phyloP scores from a whole-genome alignment of 352 stramenopile species.

The Plasmopara halstedii region DNA sequence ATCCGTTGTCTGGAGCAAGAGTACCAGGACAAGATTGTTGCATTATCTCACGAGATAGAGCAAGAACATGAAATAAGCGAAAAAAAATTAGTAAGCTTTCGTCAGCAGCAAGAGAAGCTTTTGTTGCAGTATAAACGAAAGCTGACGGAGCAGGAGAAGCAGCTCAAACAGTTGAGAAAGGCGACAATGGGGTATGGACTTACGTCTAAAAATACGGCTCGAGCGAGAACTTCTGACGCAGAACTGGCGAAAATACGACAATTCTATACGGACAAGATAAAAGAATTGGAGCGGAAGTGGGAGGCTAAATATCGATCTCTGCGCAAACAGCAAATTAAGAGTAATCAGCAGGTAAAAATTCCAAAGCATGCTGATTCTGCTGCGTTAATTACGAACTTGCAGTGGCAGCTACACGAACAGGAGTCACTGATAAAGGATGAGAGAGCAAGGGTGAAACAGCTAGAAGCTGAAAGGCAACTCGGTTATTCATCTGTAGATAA shows the following conservation, averaged over 20 bases:
- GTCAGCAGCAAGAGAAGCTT: slow-evolving; percentile 74
- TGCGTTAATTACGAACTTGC: slow-evolving; percentile 32
- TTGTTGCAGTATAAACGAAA: slow-evolving; percentile 62
- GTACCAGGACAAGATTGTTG: slow-evolving; percentile 32
- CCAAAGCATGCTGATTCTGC: slow-evolving; percentile 30
- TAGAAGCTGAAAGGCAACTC: slow-evolving; percentile 11
- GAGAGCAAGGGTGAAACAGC: slow-evolving; percentile 14
- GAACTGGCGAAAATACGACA: slow-evolving; percentile 45
- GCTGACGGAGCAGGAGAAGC: slow-evolving; percentile 42
- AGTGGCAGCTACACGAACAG: slow-evolving; percentile 20
- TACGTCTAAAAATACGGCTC: slow-evolving; percentile 4
- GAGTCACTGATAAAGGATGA: slow-evolving; percentile 21
- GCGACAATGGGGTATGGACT: slow-evolving; percentile 2
- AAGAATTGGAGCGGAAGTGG: slow-evolving; percentile 70
- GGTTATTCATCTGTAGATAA: neutral
- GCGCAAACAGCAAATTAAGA: slow-evolving; percentile 35
- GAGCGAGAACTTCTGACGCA: slow-evolving; percentile 7
- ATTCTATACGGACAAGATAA: slow-evolving; percentile 75
- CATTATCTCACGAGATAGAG: slow-evolving; percentile 42
- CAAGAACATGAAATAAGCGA: slow-evolving; percentile 40
- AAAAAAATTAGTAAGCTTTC: slow-evolving; percentile 55
- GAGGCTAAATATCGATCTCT: slow-evolving; percentile 52
- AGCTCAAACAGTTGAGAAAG: slow-evolving; percentile 20
- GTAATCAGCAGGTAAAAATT: slow-evolving; percentile 11
- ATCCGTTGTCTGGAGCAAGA: slow-evolving; percentile 26